Conservation (phyloP, 495 filamentous ascomycete genomes). For the Hypoxylon rickii region DNA sequence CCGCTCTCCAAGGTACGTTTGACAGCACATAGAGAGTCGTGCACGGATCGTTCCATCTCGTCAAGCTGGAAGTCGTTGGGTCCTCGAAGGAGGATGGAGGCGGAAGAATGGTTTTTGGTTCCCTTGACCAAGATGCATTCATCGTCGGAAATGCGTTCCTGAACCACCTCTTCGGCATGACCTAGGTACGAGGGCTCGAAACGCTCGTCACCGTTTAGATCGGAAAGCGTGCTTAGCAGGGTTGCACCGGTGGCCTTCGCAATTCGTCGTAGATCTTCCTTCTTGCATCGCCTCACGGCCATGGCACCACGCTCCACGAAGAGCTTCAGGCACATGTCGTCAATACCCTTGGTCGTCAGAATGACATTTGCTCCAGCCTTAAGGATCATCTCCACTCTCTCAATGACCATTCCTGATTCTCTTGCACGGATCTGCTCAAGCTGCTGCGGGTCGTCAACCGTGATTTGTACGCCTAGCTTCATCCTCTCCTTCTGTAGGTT, state of each 20-base stretch:
- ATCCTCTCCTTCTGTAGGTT: conserved; percentile 98
- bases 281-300: conserved; percentile 96
- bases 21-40: conserved; percentile 94
- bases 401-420: conserved; percentile 89
- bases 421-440: conserved; percentile 94
- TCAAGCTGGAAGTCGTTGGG: conserved; percentile 96
- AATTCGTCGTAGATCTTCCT: conserved; percentile 95
- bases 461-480: conserved; percentile 98
- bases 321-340: conserved; percentile 90
- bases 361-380: conserved; percentile 97
- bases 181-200: conserved; percentile 90
- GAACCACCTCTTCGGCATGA: conserved; percentile 89
- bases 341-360: conserved; percentile 97
- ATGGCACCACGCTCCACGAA: conserved; percentile 96
- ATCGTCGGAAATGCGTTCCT: conserved; percentile 97
- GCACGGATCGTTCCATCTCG: conserved; percentile 98
- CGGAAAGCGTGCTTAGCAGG: conserved; percentile 87
- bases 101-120: conserved; percentile 88
- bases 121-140: conserved; percentile 98
- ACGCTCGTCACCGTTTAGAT: conserved; percentile 96
- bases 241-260: conserved; percentile 96
- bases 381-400: conserved; percentile 95
- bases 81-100: conserved; percentile 95
- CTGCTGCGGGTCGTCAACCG: conserved; percentile 94
- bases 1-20: conserved; percentile 97